These are phyloP conservation scores for Backusella psychrophila DNA, from an alignment of 192 early-diverging fungal genomes.

Conservation along the genomic window DNA sequence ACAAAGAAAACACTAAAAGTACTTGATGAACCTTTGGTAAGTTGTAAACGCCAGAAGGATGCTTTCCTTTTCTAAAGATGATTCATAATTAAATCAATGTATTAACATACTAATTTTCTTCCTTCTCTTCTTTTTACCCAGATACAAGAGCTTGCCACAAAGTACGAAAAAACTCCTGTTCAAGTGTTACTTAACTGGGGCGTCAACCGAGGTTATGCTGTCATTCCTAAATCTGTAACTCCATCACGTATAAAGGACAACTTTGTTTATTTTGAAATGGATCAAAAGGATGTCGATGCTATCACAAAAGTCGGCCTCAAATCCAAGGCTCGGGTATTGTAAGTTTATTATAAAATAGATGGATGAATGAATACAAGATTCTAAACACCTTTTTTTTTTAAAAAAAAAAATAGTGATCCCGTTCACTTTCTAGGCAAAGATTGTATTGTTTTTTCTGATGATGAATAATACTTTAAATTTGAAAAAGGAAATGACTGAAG, in stretches of 20 bases:
- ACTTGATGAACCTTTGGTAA: background rate
- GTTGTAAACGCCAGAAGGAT: conserved; percentile 4
- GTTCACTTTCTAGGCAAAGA: background rate
- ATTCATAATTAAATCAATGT: background rate
- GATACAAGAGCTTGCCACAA: conserved; percentile 35
- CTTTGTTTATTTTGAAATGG: conserved; percentile 44
- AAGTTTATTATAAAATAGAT: background rate
- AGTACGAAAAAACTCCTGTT: conserved; percentile 44
- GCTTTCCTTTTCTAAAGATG: background rate
- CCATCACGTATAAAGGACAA: conserved; percentile 53
- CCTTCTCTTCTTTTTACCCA: conserved; percentile 21
- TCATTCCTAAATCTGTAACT: conserved; percentile 70
- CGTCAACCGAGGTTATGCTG: conserved; percentile 45
- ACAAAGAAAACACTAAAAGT: background rate
- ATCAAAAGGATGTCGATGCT: conserved; percentile 21
- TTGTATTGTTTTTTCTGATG: background rate
- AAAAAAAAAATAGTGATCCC: background rate
- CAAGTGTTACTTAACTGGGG: conserved; percentile 59
- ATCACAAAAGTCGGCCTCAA: background rate
- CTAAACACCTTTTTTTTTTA: background rate
- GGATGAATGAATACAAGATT: background rate
- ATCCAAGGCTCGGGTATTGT: background rate
- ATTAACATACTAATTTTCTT: background rate
- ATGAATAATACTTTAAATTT: background rate
- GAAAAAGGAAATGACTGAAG: too few species aligned